Evolutionary conservation across 352 stramenopile species (phyloP).

Genomic region (Thraustochytrium striatum): DNA sequence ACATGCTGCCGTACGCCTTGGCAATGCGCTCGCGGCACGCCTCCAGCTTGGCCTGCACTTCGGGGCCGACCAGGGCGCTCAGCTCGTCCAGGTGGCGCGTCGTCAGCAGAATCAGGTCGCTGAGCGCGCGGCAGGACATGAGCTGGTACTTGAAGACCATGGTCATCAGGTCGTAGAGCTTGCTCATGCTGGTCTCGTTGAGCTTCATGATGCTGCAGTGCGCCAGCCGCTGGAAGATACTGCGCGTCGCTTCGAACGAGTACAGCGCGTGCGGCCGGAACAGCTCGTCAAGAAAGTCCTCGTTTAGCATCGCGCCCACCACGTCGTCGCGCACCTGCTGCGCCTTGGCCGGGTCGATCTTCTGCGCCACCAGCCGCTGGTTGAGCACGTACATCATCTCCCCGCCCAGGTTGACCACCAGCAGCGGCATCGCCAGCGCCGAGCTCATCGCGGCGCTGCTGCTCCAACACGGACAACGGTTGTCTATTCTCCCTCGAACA

Average conservation of each 20-base stretch:
- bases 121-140: constrained; percentile 68
- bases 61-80: constrained; percentile 31
- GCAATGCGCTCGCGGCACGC: background rate
- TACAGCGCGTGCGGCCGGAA: constrained; percentile 87
- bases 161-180: constrained; percentile 88
- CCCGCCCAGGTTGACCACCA: constrained; percentile 86
- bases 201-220: constrained; percentile 89
- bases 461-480: background rate
- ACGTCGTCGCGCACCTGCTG: constrained; percentile 78
- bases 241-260: constrained; percentile 73
- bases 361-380: constrained; percentile 82
- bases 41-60: constrained; percentile 23
- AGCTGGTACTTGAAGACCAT: constrained; percentile 91
- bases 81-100: constrained; percentile 64
- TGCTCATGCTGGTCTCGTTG: constrained; percentile 87
- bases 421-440: constrained; percentile 75
- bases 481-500: no score
- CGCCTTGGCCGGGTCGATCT: constrained; percentile 74
- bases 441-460: constrained; percentile 52
- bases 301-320: constrained; percentile 83
- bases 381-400: constrained; percentile 90
- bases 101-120: constrained; percentile 78
- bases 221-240: constrained; percentile 82
- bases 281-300: constrained; percentile 80
- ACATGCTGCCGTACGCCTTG: constrained; percentile 66